Evolutionary conservation across 805 yeast species (phyloP).

Genomic region (Cephaloascus albidus): DNA sequence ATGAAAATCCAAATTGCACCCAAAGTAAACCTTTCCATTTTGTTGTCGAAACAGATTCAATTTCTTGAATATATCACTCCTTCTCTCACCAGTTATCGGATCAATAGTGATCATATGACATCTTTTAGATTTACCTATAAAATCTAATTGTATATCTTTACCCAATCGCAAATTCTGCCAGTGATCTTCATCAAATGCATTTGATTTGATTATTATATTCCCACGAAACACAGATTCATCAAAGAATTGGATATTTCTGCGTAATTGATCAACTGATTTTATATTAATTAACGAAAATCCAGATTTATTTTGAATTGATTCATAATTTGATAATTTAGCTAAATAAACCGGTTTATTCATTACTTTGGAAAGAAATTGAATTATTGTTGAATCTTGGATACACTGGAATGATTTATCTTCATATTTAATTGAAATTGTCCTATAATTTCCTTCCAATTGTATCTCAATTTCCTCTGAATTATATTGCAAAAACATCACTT

Average conservation of each 20-base stretch:
- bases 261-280: too few relatives aligned
- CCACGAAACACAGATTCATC: too few relatives aligned
- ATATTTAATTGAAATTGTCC: constrained; percentile 1
- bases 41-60: constrained; percentile 20
- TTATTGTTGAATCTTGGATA: neutral
- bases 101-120: constrained; percentile 37
- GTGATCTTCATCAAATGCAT: constrained; percentile 27
- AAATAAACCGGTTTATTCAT: neutral
- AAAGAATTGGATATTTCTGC: too few relatives aligned
- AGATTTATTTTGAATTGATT: neutral
- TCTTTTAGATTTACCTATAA: constrained; percentile 23
- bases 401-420: constrained; percentile 2
- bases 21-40: constrained; percentile 29
- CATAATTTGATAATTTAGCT: neutral
- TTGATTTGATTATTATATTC: too few relatives aligned
- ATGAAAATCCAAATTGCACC: constrained; percentile 14
- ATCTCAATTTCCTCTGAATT: constrained; percentile 2
- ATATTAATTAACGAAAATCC: neutral
- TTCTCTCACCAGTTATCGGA: constrained; percentile 19
- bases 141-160: constrained; percentile 5
- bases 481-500: constrained; percentile 6
- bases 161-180: constrained; percentile 16
- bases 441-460: neutral
- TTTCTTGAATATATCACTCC: constrained; percentile 19
- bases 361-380: neutral